Evolutionary conservation across 805 yeast species (phyloP).

Genomic region (Maudiozyma barnettii): DNA sequence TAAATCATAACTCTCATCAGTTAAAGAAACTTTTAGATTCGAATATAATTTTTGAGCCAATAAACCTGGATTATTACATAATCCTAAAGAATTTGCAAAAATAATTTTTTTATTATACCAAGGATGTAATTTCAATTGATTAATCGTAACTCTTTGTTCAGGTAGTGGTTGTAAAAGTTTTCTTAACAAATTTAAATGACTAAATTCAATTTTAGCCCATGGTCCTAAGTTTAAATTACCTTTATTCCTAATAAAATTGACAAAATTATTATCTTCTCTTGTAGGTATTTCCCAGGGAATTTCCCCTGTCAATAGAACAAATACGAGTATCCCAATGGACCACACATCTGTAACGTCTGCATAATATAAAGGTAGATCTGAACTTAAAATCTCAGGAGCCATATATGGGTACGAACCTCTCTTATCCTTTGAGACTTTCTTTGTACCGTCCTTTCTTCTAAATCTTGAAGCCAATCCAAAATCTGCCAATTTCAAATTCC

Average conservation of each 20-base stretch:
- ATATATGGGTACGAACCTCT: slow-evolving; percentile 72
- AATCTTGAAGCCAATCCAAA: slow-evolving; percentile 66
- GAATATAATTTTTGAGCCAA: slow-evolving; percentile 44
- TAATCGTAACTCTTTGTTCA: slow-evolving; percentile 33
- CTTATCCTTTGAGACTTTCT: slow-evolving; percentile 40
- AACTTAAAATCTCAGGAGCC: slow-evolving; percentile 58
- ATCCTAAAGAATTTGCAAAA: slow-evolving; percentile 36
- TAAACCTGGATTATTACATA: slow-evolving; percentile 43
- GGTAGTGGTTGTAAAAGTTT: slow-evolving; percentile 45
- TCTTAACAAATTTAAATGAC: slow-evolving; percentile 42
- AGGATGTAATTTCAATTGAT: slow-evolving; percentile 38
- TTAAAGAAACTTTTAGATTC: slow-evolving; percentile 42
- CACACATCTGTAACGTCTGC: slow-evolving; percentile 54
- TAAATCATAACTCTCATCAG: slow-evolving; percentile 36
- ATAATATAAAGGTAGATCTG: slow-evolving; percentile 36
- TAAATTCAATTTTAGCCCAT: slow-evolving; percentile 46
- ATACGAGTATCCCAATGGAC: slow-evolving; percentile 60
- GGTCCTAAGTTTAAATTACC: slow-evolving; percentile 41
- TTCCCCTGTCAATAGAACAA: slow-evolving; percentile 54
- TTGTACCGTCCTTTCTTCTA: slow-evolving; percentile 39
- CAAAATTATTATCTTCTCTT: slow-evolving; percentile 40
- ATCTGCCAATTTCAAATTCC: slow-evolving; percentile 66
- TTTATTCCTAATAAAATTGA: slow-evolving; percentile 32
- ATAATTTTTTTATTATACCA: slow-evolving; percentile 44
- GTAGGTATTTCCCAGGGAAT: slow-evolving; percentile 68